Evolutionary conservation across 2,329 filamentous ascomycete genomes (phyloP), one percentile per base, ranked within the genome.

Genomic region (Alternaria infectoria): DNA sequence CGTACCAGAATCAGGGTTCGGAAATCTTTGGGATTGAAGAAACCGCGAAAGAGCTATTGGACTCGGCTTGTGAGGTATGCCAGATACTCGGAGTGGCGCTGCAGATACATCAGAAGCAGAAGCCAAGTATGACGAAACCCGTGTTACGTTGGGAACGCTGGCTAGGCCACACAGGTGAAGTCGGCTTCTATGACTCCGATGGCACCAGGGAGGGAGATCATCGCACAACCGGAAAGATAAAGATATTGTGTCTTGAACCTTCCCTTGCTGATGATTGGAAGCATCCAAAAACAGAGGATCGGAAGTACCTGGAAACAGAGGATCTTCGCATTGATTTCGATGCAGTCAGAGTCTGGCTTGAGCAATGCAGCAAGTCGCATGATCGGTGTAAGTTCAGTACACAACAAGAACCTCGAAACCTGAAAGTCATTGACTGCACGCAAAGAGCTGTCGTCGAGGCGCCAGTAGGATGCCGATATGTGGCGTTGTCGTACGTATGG

Each of bases 121-220:
- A 17, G 0, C 0, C 36, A 0, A 3, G 9, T 6, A 6, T 6
- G 9, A 10, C 0, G 0, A 17, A 9, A 0, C 36, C 36, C 0
- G 0, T 17, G 5, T 40, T 40, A 9, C 36, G 36, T 0, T 40
- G 15, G 32, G 4, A 3, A 40, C 32, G 32, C 0, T 17, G 32
- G 15, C 2, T 6, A 40, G 4, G 32, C 5, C 1, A 17, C 1
- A 11, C 36, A 40, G 36, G 36, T 9, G 1, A 0, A 9, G 36
- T 3, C 4, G 9, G 1, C 15, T 11, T 40, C 3, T 1, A 11
- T 11, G 2, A 40, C 15, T 1, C 36, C 3, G 36, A 40, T 0
- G 2, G 8, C 9, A 3, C 15, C 2, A 3, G 2, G 3, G 4
- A 40, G 7, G 2, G 15, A 5, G 1, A 5, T 0, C 3, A 6